A percentile compares a stretch with the other conserved stretches of the same genome.
These are phyloP conservation scores for Apiospora arundinis DNA, from an alignment of 2,329 filamentous ascomycete species.

Conservation along the genomic window DNA sequence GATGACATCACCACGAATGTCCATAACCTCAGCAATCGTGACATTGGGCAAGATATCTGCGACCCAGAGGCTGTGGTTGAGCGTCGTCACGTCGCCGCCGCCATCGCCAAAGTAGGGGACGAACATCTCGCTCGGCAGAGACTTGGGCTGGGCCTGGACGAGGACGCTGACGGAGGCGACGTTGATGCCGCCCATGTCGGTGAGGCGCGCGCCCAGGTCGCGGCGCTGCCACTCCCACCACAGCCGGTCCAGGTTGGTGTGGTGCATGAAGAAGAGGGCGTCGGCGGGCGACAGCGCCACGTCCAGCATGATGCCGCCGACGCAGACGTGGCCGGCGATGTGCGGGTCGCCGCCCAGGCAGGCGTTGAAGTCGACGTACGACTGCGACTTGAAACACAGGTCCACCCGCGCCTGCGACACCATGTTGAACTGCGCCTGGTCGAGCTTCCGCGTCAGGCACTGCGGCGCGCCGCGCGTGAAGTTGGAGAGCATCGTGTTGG, in stretches of 20 bases:
- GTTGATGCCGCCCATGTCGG: constrained; percentile 17
- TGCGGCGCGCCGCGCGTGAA: neutral
- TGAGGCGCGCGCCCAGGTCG: constrained; percentile 1
- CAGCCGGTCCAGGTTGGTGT: constrained; percentile 37
- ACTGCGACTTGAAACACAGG: neutral
- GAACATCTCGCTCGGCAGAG: neutral
- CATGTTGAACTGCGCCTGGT: constrained; percentile 10
- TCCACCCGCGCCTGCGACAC: neutral
- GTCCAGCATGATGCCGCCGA: constrained; percentile 8
- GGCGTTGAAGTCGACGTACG: neutral
- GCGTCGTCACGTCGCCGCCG: constrained; percentile 33
- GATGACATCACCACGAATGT: constrained; percentile 30
- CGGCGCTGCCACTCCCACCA: constrained; percentile 29
- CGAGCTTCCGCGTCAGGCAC: neutral
- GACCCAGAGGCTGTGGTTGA: constrained; percentile 38
- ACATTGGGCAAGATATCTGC: constrained; percentile 33
- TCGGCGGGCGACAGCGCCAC: constrained; percentile 32
- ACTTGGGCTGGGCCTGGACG: neutral
- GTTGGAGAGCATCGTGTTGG: neutral
- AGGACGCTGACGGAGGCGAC: neutral
- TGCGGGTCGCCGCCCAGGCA: neutral
- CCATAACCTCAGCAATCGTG: constrained; percentile 38
- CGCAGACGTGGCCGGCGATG: neutral
- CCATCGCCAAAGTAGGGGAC: constrained; percentile 9
- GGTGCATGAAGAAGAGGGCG: constrained; percentile 39